Evolutionary conservation across 495 filamentous ascomycete genomes (phyloP).

Genomic region (Alectoria sarmentosa): DNA sequence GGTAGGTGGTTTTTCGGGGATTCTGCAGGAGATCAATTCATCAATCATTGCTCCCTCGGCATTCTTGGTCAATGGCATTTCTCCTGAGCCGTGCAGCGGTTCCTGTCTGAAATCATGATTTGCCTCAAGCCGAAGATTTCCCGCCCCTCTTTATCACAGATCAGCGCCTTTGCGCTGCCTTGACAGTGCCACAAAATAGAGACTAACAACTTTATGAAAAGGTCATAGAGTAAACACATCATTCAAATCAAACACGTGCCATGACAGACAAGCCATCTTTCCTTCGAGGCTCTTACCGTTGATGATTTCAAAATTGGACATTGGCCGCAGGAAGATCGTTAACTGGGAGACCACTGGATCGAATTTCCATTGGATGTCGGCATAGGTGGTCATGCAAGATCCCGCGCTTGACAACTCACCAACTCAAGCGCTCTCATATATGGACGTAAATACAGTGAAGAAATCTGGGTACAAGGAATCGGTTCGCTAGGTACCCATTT

Average conservation of each 20-base stretch:
- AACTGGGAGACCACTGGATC: constrained; percentile 14
- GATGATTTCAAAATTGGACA: background rate
- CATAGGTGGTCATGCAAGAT: constrained; percentile 2
- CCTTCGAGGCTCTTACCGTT: background rate
- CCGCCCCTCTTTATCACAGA: background rate
- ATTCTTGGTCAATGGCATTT: background rate
- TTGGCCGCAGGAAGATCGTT: constrained; percentile 11
- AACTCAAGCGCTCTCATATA: constrained; percentile 9
- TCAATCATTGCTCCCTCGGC: background rate
- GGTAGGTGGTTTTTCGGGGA: background rate
- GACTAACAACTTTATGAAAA: background rate
- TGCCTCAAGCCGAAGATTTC: constrained; percentile 9
- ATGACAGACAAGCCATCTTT: background rate
- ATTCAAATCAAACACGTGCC: background rate
- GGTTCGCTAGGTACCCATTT: background rate
- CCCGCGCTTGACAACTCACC: constrained; percentile 25
- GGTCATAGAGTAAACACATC: background rate
- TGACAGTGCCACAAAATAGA: background rate
- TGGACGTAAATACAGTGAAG: background rate
- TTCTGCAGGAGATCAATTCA: background rate
- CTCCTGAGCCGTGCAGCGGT: constrained; percentile 19
- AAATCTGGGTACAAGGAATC: background rate
- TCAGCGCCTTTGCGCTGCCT: background rate
- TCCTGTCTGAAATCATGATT: constrained; percentile 12
- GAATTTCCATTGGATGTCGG: background rate